A percentile compares a stretch with the other conserved stretches of the same genome.
phyloP scores from a whole-genome alignment of 1,284 basidiomycete genomes.

The Sanghuangporus sanghuang region DNA sequence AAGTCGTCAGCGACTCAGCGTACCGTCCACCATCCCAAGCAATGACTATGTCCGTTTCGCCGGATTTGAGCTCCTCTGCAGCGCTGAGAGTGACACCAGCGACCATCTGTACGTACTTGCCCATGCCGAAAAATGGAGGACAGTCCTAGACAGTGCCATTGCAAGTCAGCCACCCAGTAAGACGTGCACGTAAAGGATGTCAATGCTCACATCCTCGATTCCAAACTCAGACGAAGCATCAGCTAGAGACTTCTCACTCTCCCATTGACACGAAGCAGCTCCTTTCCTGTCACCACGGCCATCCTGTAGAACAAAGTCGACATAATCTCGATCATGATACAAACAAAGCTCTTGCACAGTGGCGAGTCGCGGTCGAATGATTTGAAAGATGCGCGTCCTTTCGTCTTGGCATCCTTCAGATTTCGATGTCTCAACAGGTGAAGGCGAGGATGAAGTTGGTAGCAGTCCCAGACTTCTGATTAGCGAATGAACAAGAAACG shows the following conservation, averaged over 20 bases:
- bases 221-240: conserved; percentile 43
- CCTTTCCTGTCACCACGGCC: conserved; percentile 25
- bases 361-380: conserved; percentile 50
- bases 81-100: conserved; percentile 78
- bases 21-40: conserved; percentile 84
- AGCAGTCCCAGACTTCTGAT: conserved; percentile 55
- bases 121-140: conserved; percentile 67
- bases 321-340: conserved; percentile 55
- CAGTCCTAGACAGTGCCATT: conserved; percentile 59
- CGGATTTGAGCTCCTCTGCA: conserved; percentile 52
- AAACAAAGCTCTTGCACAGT: conserved; percentile 43
- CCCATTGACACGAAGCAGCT: conserved; percentile 15
- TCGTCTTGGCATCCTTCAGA: not conserved
- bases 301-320: conserved; percentile 43
- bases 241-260: conserved; percentile 15
- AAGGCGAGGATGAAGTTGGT: conserved; percentile 21
- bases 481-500: conserved; percentile 74
- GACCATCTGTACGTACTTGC: conserved; percentile 64
- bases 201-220: conserved; percentile 56
- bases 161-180: not conserved
- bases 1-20: conserved; percentile 17
- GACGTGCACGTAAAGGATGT: not conserved
- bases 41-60: conserved; percentile 59
- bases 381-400: conserved; percentile 26
- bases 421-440: conserved; percentile 22